A percentile compares a stretch with the other conserved stretches of the same genome.
phyloP scores from a whole-genome alignment of 495 filamentous ascomycete species.

The Penicillium canescens region DNA sequence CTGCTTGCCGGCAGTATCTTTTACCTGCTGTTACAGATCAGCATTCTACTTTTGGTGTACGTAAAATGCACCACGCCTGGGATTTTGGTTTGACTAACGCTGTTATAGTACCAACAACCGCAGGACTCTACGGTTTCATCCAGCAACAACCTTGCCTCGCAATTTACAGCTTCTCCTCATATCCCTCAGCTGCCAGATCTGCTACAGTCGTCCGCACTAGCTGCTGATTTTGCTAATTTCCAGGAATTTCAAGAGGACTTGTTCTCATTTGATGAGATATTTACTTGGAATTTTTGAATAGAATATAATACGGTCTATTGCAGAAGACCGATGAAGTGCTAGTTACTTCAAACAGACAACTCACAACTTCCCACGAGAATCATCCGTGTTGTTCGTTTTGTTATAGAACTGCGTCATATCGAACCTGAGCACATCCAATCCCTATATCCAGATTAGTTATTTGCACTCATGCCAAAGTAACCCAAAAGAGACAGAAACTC shows the following conservation, averaged over 20 bases:
- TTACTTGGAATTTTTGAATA: conserved; percentile 22
- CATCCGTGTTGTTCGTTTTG: background rate
- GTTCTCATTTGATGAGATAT: conserved; percentile 22
- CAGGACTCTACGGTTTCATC: background rate
- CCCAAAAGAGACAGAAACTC: conserved; percentile 1
- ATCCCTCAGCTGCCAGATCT: conserved; percentile 10
- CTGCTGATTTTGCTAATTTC: conserved; percentile 22
- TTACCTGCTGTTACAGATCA: conserved; percentile 7
- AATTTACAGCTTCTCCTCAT: background rate
- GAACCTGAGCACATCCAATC: conserved; percentile 27
- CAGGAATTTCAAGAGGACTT: conserved; percentile 21
- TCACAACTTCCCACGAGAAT: too few relatives aligned
- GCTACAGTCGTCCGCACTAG: conserved; percentile 15
- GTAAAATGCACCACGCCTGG: background rate
- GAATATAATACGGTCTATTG: too few relatives aligned
- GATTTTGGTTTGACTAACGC: conserved; percentile 4
- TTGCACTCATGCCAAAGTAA: background rate
- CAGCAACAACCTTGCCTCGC: background rate
- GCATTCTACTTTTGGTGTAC: background rate
- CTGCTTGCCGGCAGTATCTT: conserved; percentile 22
- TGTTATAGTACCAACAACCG: conserved; percentile 4
- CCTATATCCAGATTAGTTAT: conserved; percentile 6
- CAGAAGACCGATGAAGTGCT: too few relatives aligned
- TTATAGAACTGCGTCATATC: conserved; percentile 35
- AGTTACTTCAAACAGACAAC: too few relatives aligned